Percentiles rank a stretch among this genome's conserved stretches.
Conservation (phyloP, 2,329 filamentous ascomycete species). For the Fusarium paranaense region DNA sequence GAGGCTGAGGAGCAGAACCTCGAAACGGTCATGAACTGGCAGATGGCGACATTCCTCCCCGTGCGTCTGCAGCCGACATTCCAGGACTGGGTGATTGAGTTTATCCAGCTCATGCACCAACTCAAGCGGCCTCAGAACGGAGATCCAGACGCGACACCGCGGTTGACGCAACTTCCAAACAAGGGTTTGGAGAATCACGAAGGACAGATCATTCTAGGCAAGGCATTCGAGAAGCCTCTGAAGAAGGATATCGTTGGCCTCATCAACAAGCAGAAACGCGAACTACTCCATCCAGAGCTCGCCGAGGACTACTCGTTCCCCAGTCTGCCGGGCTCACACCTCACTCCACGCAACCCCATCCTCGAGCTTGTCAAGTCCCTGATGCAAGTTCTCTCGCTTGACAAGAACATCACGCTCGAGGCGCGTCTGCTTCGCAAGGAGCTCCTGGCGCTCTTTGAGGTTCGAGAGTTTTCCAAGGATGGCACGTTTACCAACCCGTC, state of each 20-base stretch:
- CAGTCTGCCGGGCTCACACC: conserved; percentile 77
- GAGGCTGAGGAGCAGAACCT: conserved; percentile 79
- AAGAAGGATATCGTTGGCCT: conserved; percentile 88
- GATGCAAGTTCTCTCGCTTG: conserved; percentile 91
- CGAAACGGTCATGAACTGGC: conserved; percentile 98
- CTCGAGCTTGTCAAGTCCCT: conserved; percentile 93
- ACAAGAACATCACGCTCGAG: conserved; percentile 90
- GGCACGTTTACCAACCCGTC: conserved; percentile 91
- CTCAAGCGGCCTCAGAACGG: conserved; percentile 76
- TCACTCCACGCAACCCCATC: conserved; percentile 71
- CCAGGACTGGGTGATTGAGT: conserved; percentile 93
- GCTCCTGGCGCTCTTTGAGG: conserved; percentile 88
- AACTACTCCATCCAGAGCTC: conserved; percentile 89
- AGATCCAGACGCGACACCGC: conserved; percentile 63
- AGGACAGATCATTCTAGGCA: conserved; percentile 77
- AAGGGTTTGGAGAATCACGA: conserved; percentile 71
- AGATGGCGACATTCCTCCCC: conserved; percentile 91
- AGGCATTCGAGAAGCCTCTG: conserved; percentile 86
- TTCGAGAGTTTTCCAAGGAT: conserved; percentile 91
- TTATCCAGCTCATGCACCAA: conserved; percentile 92
- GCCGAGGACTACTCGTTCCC: conserved; percentile 91
- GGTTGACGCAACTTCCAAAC: conserved; percentile 68
- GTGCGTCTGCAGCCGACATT: conserved; percentile 83
- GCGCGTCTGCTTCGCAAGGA: conserved; percentile 90
- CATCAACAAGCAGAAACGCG: conserved; percentile 87